Percentiles rank a stretch among this genome's conserved stretches.
Conservation (phyloP, 1,139 yeast genomes). For the Hyphopichia buzzinii region DNA sequence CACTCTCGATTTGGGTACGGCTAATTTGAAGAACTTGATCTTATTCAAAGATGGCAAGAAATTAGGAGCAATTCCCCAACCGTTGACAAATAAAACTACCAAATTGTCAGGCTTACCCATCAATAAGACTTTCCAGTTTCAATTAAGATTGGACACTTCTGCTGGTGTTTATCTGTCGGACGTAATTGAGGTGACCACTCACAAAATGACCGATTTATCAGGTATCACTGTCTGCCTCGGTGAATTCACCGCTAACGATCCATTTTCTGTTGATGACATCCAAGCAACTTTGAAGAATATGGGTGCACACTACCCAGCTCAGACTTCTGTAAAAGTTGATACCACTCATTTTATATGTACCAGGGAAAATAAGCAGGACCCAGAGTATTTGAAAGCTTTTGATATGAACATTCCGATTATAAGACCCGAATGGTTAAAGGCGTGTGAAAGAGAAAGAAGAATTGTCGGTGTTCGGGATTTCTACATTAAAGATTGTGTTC, state of each 20-base stretch:
- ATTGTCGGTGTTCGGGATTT: slow-evolving; percentile 91
- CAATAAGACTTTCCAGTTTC: slow-evolving; percentile 79
- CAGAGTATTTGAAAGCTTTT: slow-evolving; percentile 73
- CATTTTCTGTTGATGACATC: slow-evolving; percentile 60
- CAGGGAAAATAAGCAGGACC: slow-evolving; percentile 51
- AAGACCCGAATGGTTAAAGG: slow-evolving; percentile 95
- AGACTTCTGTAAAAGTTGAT: slow-evolving; percentile 72
- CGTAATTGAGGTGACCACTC: slow-evolving; percentile 70
- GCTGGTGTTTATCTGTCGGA: slow-evolving; percentile 83
- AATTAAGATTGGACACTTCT: slow-evolving; percentile 77
- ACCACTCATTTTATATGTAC: slow-evolving; percentile 94
- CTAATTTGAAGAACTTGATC: slow-evolving; percentile 72
- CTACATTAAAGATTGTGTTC: slow-evolving; percentile 54
- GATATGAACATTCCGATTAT: slow-evolving; percentile 91
- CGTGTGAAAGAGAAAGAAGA: slow-evolving; percentile 86
- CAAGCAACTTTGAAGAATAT: slow-evolving; percentile 61
- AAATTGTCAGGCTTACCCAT: slow-evolving; percentile 90
- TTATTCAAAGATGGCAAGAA: slow-evolving; percentile 78
- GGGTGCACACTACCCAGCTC: slow-evolving; percentile 80
- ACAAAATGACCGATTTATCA: slow-evolving; percentile 91
- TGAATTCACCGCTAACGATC: slow-evolving; percentile 62
- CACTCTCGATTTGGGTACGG: slow-evolving; percentile 76
- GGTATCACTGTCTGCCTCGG: slow-evolving; percentile 95
- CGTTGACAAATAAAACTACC: slow-evolving; percentile 74
- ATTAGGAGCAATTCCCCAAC: slow-evolving; percentile 83